Conservation (phyloP, 257 asterid genomes). For the Cordia subcordata region DNA sequence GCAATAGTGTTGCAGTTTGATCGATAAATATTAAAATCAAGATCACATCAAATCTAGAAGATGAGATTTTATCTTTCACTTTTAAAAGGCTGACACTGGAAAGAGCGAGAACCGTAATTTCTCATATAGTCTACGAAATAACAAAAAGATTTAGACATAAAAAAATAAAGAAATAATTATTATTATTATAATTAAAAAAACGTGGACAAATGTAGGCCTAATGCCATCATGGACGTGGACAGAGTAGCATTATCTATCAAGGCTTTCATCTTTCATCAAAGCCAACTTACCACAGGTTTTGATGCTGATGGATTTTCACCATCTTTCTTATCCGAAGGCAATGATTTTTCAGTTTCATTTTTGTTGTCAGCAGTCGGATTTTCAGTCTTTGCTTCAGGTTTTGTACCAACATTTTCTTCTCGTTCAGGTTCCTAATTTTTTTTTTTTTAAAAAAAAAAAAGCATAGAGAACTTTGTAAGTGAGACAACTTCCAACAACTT, state of each 20-base stretch:
- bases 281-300: conserved; percentile 57
- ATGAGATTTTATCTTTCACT: no score
- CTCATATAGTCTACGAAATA: no score
- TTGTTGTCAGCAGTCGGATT: conserved; percentile 44
- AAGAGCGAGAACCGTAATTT: no score
- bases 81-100: no score
- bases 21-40: no score
- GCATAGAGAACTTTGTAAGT: not conserved
- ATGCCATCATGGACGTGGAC: not conserved
- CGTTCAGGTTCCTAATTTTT: conserved; percentile 39
- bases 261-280: not conserved
- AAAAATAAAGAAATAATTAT: no score
- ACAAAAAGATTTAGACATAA: no score
- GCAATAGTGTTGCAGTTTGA: no score
- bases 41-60: no score
- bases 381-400: conserved; percentile 50
- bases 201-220: no score
- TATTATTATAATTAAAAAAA: no score
- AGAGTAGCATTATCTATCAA: not conserved
- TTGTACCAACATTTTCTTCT: conserved; percentile 34
- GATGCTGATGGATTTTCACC: conserved; percentile 42
- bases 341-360: conserved; percentile 56
- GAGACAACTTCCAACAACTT: not conserved
- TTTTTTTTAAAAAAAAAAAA: conserved; percentile 17
- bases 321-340: conserved; percentile 45